A percentile compares a stretch with the other conserved stretches of the same genome.
These are phyloP conservation scores for Exophiala viscosa DNA, from an alignment of 2,329 filamentous ascomycete genomes.

Conservation along the genomic window DNA sequence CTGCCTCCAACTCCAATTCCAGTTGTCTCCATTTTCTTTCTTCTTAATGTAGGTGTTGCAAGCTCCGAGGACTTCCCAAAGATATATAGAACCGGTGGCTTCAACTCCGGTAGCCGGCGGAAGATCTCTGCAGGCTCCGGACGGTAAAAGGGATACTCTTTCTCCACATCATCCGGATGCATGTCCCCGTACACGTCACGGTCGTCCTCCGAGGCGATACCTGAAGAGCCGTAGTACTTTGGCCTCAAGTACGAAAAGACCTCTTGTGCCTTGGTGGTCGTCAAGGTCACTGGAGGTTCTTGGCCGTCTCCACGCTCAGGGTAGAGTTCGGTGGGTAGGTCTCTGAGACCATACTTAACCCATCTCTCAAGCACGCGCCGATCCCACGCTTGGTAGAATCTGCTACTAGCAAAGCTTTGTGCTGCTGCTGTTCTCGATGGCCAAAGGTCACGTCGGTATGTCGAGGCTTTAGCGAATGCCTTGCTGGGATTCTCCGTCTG, in stretches of 20 bases:
- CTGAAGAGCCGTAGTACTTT: slow-evolving; percentile 56
- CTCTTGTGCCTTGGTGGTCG: slow-evolving; percentile 84
- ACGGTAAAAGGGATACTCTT: slow-evolving; percentile 42
- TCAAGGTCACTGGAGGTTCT: slow-evolving; percentile 55
- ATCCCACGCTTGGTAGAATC: slow-evolving; percentile 83
- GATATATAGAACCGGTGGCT: slow-evolving; percentile 44
- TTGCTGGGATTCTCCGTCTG: slow-evolving; percentile 24
- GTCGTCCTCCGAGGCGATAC: slow-evolving; percentile 22
- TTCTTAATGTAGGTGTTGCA: slow-evolving; percentile 36
- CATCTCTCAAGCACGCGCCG: slow-evolving; percentile 70
- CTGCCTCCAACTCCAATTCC: slow-evolving; percentile 39
- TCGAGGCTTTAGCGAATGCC: slow-evolving; percentile 63
- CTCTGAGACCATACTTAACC: slow-evolving; percentile 69
- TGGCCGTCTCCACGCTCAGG: slow-evolving; percentile 44
- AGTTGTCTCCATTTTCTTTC: slow-evolving; percentile 41
- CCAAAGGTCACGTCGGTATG: slow-evolving; percentile 76
- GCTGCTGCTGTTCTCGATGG: slow-evolving; percentile 68
- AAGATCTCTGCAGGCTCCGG: slow-evolving; percentile 40
- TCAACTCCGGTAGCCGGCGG: slow-evolving; percentile 38
- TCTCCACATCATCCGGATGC: slow-evolving; percentile 30
- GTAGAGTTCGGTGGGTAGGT: slow-evolving; percentile 62
- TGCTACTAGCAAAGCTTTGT: slow-evolving; percentile 61
- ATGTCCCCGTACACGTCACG: slow-evolving; percentile 45
- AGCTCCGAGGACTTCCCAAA: slow-evolving; percentile 43
- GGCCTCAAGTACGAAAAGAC: slow-evolving; percentile 54